Percentiles rank a stretch among this genome's conserved stretches.
phyloP scores from a whole-genome alignment of 1,284 basidiomycete genomes.

The Ceratobasidium sp. region DNA sequence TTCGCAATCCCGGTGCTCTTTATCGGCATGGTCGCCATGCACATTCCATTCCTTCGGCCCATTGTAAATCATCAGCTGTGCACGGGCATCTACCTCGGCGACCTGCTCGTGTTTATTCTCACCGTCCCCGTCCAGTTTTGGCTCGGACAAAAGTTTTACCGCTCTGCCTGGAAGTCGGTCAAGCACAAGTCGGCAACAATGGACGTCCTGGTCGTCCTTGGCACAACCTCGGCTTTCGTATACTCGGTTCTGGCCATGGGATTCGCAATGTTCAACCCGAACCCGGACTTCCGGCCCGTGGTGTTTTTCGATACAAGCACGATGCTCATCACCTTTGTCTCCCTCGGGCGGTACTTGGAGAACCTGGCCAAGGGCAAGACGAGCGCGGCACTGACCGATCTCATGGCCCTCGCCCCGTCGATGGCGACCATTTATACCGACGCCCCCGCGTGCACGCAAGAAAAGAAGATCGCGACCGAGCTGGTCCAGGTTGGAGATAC shows the following conservation, averaged over 20 bases:
- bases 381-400: conserved; percentile 91
- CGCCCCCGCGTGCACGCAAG: conserved; percentile 74
- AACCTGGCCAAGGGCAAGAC: conserved; percentile 98
- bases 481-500: conserved; percentile 93
- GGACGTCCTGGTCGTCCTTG: conserved; percentile 96
- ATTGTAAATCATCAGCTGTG: conserved; percentile 61
- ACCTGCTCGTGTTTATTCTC: conserved; percentile 80
- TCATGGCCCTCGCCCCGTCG: conserved; percentile 92
- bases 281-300: conserved; percentile 76
- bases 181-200: conserved; percentile 91
- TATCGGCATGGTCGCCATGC: conserved; percentile 86
- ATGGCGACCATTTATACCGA: conserved; percentile 96
- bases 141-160: conserved; percentile 88
- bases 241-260: conserved; percentile 84
- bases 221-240: conserved; percentile 91
- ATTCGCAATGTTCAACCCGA: conserved; percentile 67
- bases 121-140: conserved; percentile 95
- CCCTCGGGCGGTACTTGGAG: conserved; percentile 93
- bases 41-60: conserved; percentile 65
- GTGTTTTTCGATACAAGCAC: conserved; percentile 99
- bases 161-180: conserved; percentile 87
- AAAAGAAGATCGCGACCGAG: conserved; percentile 92
- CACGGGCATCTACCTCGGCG: conserved; percentile 79
- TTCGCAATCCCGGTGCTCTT: conserved; percentile 96
- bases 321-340: conserved; percentile 98